Percentiles rank a stretch among this genome's conserved stretches.
Conservation (phyloP, 495 filamentous ascomycete genomes). For the Penicillium coprophilum region DNA sequence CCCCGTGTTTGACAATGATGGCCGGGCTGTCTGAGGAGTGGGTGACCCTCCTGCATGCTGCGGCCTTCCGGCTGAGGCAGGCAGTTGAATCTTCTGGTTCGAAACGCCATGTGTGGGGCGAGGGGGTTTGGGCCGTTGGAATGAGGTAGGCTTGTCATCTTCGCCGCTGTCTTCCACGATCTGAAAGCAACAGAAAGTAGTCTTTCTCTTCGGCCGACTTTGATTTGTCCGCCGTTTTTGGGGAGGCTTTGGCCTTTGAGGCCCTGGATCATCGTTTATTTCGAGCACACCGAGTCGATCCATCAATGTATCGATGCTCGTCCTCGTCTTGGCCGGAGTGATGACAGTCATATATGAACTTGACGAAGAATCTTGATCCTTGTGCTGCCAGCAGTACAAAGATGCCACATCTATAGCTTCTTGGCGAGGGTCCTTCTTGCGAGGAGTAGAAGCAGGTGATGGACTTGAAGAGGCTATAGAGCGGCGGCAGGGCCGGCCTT, state of each 20-base stretch:
- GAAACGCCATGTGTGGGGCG: constrained; percentile 22
- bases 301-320: constrained; percentile 80
- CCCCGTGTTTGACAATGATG: constrained; percentile 9
- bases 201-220: constrained; percentile 20
- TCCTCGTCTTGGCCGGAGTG: constrained; percentile 52
- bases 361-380: constrained; percentile 66
- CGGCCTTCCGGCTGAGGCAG: constrained; percentile 7
- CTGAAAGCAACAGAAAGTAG: constrained; percentile 42
- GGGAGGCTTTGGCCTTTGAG: constrained; percentile 13
- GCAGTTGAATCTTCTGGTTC: constrained; percentile 9
- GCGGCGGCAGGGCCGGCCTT: constrained; percentile 77
- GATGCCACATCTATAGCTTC: constrained; percentile 43
- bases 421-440: constrained; percentile 40
- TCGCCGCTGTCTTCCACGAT: constrained; percentile 21
- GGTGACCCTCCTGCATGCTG: constrained; percentile 11
- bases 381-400: constrained; percentile 92
- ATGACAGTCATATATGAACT: constrained; percentile 15
- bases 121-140: constrained; percentile 19
- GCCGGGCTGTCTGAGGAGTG: constrained; percentile 13
- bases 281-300: constrained; percentile 74
- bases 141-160: constrained; percentile 16
- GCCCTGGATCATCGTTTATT: constrained; percentile 37
- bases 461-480: constrained; percentile 49
- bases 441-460: constrained; percentile 35
- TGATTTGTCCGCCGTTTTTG: constrained; percentile 12